Conservation (phyloP, 176 grass and related monocot species). For the Lolium rigidum region DNA sequence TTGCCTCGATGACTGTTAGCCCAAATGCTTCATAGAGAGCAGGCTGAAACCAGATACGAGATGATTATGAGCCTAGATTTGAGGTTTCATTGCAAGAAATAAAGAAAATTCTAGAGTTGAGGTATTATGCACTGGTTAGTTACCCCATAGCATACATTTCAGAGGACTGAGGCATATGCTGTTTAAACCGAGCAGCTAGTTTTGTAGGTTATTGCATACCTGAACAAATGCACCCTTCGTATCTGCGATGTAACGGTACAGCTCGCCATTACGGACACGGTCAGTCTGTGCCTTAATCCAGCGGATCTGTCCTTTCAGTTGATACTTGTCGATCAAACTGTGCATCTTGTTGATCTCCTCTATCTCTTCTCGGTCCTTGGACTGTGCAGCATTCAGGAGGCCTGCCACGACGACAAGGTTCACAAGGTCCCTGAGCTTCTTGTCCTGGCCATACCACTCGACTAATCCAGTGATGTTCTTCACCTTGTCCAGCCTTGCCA, state of each 20-base stretch:
- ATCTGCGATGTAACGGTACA: constrained; percentile 93
- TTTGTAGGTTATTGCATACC: constrained; percentile 43
- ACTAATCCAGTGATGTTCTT: constrained; percentile 97
- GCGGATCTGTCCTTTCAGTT: constrained; percentile 83
- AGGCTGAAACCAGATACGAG: constrained; percentile 62
- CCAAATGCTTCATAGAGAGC: constrained; percentile 98
- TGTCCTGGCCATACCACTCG: constrained; percentile 94
- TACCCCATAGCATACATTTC: neutral
- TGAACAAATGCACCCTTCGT: constrained; percentile 96
- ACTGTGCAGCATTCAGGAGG: constrained; percentile 78
- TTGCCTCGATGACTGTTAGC: constrained; percentile 93
- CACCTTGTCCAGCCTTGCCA: constrained; percentile 93
- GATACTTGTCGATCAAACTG: constrained; percentile 77
- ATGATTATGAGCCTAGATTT: neutral
- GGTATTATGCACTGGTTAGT: neutral
- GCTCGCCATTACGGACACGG: constrained; percentile 82
- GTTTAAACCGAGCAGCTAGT: neutral
- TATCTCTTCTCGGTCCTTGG: constrained; percentile 97
- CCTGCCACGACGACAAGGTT: constrained; percentile 87
- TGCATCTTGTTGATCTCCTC: constrained; percentile 99
- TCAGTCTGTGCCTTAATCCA: constrained; percentile 93
- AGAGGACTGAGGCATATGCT: neutral
- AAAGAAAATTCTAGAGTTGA: neutral
- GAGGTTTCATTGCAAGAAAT: neutral
- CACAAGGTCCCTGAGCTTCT: constrained; percentile 77